Evolutionary conservation across 768 basidiomycete genomes (phyloP).

Genomic region (Pleurotus platypus): DNA sequence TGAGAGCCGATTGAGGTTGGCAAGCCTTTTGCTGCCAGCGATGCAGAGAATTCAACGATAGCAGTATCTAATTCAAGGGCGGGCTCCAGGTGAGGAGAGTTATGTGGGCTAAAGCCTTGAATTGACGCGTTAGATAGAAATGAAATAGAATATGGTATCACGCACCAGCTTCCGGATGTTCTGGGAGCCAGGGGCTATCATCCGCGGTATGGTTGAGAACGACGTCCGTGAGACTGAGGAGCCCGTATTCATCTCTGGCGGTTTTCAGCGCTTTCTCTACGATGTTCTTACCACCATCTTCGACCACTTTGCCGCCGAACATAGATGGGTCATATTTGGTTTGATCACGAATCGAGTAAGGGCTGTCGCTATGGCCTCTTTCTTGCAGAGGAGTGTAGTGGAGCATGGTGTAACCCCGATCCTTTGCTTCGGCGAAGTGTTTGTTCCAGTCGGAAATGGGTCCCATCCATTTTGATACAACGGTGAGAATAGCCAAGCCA

Average conservation of each 20-base stretch:
- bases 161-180: slow-evolving; percentile 94
- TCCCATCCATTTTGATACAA: slow-evolving; percentile 99
- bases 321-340: slow-evolving; percentile 75
- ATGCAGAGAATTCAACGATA: slow-evolving; percentile 74
- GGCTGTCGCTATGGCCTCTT: slow-evolving; percentile 84
- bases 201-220: slow-evolving; percentile 98
- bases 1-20: slow-evolving; percentile 66
- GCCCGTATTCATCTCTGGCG: slow-evolving; percentile 82
- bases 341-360: slow-evolving; percentile 93
- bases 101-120: slow-evolving; percentile 83
- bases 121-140: neutral
- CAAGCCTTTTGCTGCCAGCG: slow-evolving; percentile 61
- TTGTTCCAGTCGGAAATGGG: slow-evolving; percentile 70
- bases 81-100: slow-evolving; percentile 89
- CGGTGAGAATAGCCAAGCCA: slow-evolving; percentile 82
- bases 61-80: slow-evolving; percentile 90
- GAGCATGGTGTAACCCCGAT: slow-evolving; percentile 96
- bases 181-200: slow-evolving; percentile 85
- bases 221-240: slow-evolving; percentile 90
- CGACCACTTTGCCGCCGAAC: slow-evolving; percentile 39
- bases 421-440: slow-evolving; percentile 79
- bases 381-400: slow-evolving; percentile 96
- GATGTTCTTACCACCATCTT: slow-evolving; percentile 49
- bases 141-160: neutral
- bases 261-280: slow-evolving; percentile 63